Base-by-base conservation (phyloP, 768 basidiomycete species). In the Tricholoma sp. region DNA sequence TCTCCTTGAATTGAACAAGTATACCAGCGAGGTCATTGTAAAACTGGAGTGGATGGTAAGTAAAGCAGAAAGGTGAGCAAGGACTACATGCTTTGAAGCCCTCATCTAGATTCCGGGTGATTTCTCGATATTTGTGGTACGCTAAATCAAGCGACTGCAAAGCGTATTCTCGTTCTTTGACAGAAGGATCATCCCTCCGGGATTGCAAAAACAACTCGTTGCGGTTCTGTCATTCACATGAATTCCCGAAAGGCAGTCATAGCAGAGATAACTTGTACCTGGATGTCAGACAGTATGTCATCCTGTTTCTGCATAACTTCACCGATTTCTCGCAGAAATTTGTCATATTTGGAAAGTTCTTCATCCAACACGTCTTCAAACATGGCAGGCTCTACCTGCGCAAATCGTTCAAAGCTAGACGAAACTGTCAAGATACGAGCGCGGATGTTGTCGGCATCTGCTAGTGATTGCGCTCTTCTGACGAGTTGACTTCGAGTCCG, bases 41-140 rank as follows among this genome's bases (percentile, higher is more conserved):
- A 66, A 98, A 98, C 89, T 94, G 59, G 37, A 39, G 6, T 0
- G 54, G 35, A 57, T 39, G 34, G 9, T 49, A 24, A 16, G 51
- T 51, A 49, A 35, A 14, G 45, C 21, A 32, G 10, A 5, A 41
- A 2, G 24, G 22, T 31, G 32, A 37, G 5, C n/a, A 43, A 18
- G 31, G 41, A 24, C 24, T n/a, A 29, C 11, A 57, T 43, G 88
- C 93, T 76, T 91, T 88, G 64, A 89, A 78, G 5, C 95, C 95
- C 67, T 98, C 96, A 39, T 90, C 86, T 5, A 97, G 74, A 70
- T 98, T 94, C 51, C 82, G 80, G 2, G 76, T 78, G 12, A 97
- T 89, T 67, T 98, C 95, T 54, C 81, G 78, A 70, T 94, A 97
- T 65, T 92, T 93, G 72, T 86, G 86, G 71, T 90, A 90, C 0